Conservation (phyloP, 108 stramenopile species). For the Cyclotella kingstonii region DNA sequence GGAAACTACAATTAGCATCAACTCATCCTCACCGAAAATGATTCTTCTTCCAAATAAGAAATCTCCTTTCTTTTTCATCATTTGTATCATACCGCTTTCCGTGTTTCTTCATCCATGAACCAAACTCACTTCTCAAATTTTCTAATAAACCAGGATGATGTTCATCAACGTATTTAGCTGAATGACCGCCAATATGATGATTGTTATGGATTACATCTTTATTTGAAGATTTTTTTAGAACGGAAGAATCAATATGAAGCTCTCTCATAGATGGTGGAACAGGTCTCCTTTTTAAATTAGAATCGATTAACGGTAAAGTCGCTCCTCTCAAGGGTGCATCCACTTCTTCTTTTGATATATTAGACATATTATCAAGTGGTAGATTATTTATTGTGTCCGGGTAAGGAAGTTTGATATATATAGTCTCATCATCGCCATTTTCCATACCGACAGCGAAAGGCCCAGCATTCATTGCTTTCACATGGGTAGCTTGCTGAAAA, state of each 20-base stretch:
- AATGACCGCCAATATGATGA: conserved; percentile 4
- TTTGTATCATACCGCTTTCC: conserved; percentile 56
- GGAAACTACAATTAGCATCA: conserved; percentile 2
- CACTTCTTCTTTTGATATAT: conserved; percentile 13
- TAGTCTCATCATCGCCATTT: conserved; percentile 17
- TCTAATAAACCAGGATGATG: conserved; percentile 24
- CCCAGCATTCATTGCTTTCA: no score
- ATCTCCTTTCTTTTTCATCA: conserved; percentile 71
- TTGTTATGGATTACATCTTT: neutral
- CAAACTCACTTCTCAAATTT: conserved; percentile 63
- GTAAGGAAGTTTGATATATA: conserved; percentile 41
- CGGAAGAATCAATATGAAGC: neutral
- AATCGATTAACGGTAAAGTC: conserved; percentile 2
- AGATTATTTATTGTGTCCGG: neutral
- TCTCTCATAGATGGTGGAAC: conserved; percentile 7
- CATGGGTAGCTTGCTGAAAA: no score
- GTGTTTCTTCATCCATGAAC: conserved; percentile 64
- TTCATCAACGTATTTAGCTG: conserved; percentile 1
- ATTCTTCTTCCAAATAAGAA: conserved; percentile 77
- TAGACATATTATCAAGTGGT: neutral
- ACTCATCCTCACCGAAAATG: conserved; percentile 51
- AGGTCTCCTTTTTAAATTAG: conserved; percentile 13
- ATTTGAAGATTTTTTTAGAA: neutral
- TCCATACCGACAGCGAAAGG: no score
- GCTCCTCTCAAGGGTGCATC: conserved; percentile 29